Conservation (phyloP, 148 eudicot genomes). For the Euryodendron excelsum region DNA sequence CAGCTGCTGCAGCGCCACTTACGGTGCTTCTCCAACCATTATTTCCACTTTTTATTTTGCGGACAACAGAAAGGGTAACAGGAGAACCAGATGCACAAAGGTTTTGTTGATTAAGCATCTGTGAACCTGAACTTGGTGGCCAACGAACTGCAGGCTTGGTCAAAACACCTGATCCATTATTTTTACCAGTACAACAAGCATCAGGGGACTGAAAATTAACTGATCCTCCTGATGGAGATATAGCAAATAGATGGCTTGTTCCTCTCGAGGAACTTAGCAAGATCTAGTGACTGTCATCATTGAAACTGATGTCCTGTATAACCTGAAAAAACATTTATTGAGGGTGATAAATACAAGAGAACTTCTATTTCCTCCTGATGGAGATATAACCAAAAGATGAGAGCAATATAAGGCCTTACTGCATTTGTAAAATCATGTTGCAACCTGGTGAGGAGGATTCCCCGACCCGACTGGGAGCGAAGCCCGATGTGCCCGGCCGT, state of each 20-base stretch:
- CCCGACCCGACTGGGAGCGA: too few relatives aligned
- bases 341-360: background rate
- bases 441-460: too few relatives aligned
- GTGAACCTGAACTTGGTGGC: slow-evolving; percentile 35
- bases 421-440: slow-evolving; percentile 88
- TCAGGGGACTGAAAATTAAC: slow-evolving; percentile 42
- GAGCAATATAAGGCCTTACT: slow-evolving; percentile 41
- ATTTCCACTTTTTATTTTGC: slow-evolving; percentile 65
- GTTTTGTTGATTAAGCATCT: slow-evolving; percentile 32
- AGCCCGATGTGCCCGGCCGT: too few relatives aligned
- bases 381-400: slow-evolving; percentile 1
- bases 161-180: slow-evolving; percentile 24
- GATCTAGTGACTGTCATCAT: slow-evolving; percentile 74
- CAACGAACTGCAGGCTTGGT: slow-evolving; percentile 29
- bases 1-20: slow-evolving; percentile 68
- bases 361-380: background rate
- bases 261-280: slow-evolving; percentile 80
- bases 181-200: slow-evolving; percentile 25
- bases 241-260: slow-evolving; percentile 74
- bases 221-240: slow-evolving; percentile 76
- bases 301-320: slow-evolving; percentile 84
- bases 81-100: slow-evolving; percentile 48
- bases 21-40: slow-evolving; percentile 68
- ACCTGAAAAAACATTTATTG: slow-evolving; percentile 43
- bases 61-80: slow-evolving; percentile 56